Evolutionary conservation across 345 rosid genomes (phyloP), one percentile per base, ranked within the genome.

Genomic region (Linum tenue): DNA sequence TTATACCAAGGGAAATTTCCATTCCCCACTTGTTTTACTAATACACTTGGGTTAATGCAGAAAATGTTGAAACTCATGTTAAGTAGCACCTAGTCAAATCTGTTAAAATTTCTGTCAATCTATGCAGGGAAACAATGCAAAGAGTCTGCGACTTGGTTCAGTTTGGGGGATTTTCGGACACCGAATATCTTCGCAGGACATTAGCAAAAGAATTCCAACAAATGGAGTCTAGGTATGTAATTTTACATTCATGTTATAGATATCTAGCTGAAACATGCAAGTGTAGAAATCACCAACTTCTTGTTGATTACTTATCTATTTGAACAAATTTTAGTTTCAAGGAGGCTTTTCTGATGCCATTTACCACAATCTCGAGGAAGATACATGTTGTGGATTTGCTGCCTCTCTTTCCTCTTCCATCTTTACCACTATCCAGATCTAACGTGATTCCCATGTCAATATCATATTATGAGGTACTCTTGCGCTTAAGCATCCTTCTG

Each of bases 291-390:
- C 31, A 22, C 1, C 0, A 22, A 22, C 31, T 22, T 0, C 31
- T 22, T 22, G 31, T 22, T 22, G 31, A 22, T 22, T 22, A 0
- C 31, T 22, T 22, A 0, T 22, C 31, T 22, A 22, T 22, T 22
- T 22, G 31, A 22, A 22, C 31, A 22, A 22, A 22, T 22, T 22
- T 22, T 79, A 92, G 94, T 75, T 86, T 87, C 80, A 87, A 86
- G 86, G 82, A 80, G 78, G 95, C 95, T 72, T 86, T 88, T 70
- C 78, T 73, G 67, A 85, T 82, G 90, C 97, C 95, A 64, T 91
- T 87, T 73, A 77, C 88, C 64, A 72, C 97, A 11, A 83, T 89
- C 71, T 87, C 97, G 31, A 71, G 75, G 59, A 84, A 82, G 83
- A 83, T 91, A 75, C 66, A 80, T 64, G 86, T 84, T 64, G 73